phyloP scores from a whole-genome alignment of 1,284 basidiomycete genomes.

The Ganoderma lucidum region DNA sequence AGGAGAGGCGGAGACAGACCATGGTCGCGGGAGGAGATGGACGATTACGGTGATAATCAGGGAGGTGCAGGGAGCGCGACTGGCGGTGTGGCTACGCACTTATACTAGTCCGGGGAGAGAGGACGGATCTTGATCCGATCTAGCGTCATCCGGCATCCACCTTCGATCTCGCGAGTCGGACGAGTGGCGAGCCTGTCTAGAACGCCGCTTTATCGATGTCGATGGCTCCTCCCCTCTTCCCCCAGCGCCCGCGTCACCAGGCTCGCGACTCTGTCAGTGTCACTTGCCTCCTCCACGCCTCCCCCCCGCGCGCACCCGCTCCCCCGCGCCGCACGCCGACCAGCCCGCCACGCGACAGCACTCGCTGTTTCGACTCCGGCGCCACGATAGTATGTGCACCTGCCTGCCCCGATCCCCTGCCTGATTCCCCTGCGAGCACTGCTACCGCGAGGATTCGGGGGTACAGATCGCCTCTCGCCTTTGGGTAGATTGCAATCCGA shows the following conservation, averaged over 20 bases:
- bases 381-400: not conserved
- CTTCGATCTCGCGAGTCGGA: conserved; percentile 35
- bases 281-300: not conserved
- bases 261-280: conserved; percentile 4
- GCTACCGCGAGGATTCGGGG: conserved; percentile 32
- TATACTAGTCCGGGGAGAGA: conserved; percentile 62
- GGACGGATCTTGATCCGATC: conserved; percentile 79
- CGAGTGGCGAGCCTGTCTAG: conserved; percentile 25
- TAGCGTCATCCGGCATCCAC: conserved; percentile 43
- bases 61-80: conserved; percentile 41
- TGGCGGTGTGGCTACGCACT: conserved; percentile 48
- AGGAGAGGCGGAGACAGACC: conserved; percentile 34
- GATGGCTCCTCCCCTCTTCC: conserved; percentile 15
- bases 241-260: conserved; percentile 1
- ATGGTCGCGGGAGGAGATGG: conserved; percentile 41
- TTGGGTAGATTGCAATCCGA: conserved; percentile 34
- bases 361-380: not conserved
- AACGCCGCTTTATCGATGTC: conserved; percentile 35
- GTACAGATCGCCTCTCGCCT: conserved; percentile 32
- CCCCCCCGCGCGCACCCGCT: not conserved
- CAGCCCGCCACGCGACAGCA: not conserved
- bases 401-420: conserved; percentile 14
- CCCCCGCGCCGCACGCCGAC: not conserved
- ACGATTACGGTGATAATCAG: conserved; percentile 46
- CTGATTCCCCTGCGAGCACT: conserved; percentile 12